A percentile compares a stretch with the other conserved stretches of the same genome.
Evolutionary conservation across 2,329 filamentous ascomycete genomes (phyloP).

Genomic region (Pseudocercospora eumusae): DNA sequence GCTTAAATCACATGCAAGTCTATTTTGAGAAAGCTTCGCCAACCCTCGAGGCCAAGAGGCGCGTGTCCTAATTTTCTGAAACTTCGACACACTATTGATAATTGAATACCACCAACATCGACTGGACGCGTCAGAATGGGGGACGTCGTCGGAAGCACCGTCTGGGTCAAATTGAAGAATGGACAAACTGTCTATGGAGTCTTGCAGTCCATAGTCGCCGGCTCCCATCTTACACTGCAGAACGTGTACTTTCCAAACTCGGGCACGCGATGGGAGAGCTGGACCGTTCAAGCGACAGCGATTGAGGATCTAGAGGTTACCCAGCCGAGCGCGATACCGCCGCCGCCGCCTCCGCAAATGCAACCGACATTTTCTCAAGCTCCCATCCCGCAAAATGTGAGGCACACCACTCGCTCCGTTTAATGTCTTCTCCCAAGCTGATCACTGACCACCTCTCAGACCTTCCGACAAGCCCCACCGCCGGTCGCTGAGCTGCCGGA

Average conservation of each 20-base stretch:
- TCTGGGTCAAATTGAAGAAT: constrained; percentile 67
- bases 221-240: constrained; percentile 67
- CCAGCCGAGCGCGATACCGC: constrained; percentile 22
- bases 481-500: constrained; percentile 30
- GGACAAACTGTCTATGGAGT: constrained; percentile 67
- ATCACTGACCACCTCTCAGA: not conserved
- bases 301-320: constrained; percentile 61
- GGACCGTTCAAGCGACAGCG: constrained; percentile 58
- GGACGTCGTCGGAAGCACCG: constrained; percentile 60
- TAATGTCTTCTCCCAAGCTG: not conserved
- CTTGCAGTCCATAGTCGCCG: constrained; percentile 66
- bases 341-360: not conserved
- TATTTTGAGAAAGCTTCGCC: constrained; percentile 5
- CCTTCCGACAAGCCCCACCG: not conserved
- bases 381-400: not conserved
- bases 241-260: constrained; percentile 64
- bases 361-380: not conserved
- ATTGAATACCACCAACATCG: not conserved
- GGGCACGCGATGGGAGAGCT: constrained; percentile 55
- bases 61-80: not conserved
- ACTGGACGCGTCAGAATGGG: constrained; percentile 20
- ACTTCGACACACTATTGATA: not conserved
- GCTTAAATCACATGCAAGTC: constrained; percentile 1
- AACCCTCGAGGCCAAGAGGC: constrained; percentile 1
- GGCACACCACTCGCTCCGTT: not conserved